Evolutionary conservation across 805 yeast genomes (phyloP).

Genomic region (Barnettozyma botsteinii): DNA sequence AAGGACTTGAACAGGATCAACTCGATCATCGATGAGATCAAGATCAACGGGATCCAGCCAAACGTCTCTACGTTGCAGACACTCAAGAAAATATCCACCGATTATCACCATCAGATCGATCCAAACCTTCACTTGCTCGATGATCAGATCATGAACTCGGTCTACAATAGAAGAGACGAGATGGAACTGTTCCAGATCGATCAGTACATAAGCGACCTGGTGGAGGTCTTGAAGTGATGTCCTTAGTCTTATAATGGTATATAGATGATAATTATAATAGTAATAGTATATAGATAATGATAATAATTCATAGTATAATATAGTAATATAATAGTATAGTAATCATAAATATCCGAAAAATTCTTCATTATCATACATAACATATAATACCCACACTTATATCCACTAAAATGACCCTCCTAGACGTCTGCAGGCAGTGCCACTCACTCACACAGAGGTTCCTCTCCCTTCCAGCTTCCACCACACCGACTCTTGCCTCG

Average conservation of each 20-base stretch:
- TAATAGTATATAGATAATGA: too few relatives aligned
- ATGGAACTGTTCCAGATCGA: conserved; percentile 3
- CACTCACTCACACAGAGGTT: too few relatives aligned
- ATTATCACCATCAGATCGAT: conserved; percentile 2
- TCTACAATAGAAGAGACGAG: conserved; percentile 7
- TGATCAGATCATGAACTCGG: neutral
- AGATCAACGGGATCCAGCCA: conserved; percentile 36
- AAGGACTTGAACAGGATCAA: conserved; percentile 32
- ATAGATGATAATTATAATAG: too few relatives aligned
- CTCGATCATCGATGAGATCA: conserved; percentile 33
- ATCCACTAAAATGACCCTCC: too few relatives aligned
- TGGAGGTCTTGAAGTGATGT: neutral
- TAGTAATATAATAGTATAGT: too few relatives aligned
- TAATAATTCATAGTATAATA: too few relatives aligned
- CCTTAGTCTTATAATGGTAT: too few relatives aligned
- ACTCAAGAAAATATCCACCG: conserved; percentile 9
- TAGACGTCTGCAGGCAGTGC: too few relatives aligned
- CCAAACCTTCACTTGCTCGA: conserved; percentile 1
- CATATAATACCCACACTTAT: too few relatives aligned
- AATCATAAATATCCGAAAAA: too few relatives aligned
- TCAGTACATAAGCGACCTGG: conserved; percentile 6
- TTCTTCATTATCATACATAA: too few relatives aligned
- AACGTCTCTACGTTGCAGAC: conserved; percentile 27
- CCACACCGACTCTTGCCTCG: neutral
- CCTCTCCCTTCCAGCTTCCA: neutral